Evolutionary conservation across 192 early-diverging fungal genomes (phyloP), one percentile per base, ranked within the genome.

Genomic region (Anaeromyces robustus): DNA sequence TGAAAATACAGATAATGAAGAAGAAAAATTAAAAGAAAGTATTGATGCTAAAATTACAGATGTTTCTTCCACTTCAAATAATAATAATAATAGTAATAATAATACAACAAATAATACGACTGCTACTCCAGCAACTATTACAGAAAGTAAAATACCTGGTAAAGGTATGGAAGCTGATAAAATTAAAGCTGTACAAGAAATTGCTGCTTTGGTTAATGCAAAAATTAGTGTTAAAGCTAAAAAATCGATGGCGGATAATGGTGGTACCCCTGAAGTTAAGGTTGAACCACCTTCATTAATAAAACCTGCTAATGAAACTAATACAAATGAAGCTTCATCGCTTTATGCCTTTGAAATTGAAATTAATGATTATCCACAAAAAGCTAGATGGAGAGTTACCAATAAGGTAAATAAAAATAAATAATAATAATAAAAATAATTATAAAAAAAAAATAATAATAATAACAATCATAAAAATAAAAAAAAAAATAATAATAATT

Each of bases 301-400:
- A 29, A 31, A 82, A 26, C 43, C 59, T 12, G 29, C 78, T 1
- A 80, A 28, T 0, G 85, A 43, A 30, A 16, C 26, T 77, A 82
- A 29, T 26, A 52, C 26, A 30, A 87, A 81, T 80, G 87, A 84
- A 83, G 89, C 12, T 77, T 95, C 90, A 4, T 68, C 52, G 4
- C 19, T 68, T 9, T 68, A 68, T 86, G 89, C 92, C 9, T 84
- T 87, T 80, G 97, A 99, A 86, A 93, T 99, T 83, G 94, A 95
- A 82, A 98, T 99, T 85, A 99, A 99, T 85, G 97, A 99, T 86
- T 98, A 94, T 83, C 96, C 96, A 37, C 92, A 95, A 83, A 95
- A 95, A 87, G 97, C 98, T 19, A 87, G 98, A 79, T 94, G 95
- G 93, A 93, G 92, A 82, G 97, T 98, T 34, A 99, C 96, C 13